Evolutionary conservation across 441 rosid genomes (phyloP), one percentile per base, ranked within the genome.

Genomic region (Euphorbia celastroides): DNA sequence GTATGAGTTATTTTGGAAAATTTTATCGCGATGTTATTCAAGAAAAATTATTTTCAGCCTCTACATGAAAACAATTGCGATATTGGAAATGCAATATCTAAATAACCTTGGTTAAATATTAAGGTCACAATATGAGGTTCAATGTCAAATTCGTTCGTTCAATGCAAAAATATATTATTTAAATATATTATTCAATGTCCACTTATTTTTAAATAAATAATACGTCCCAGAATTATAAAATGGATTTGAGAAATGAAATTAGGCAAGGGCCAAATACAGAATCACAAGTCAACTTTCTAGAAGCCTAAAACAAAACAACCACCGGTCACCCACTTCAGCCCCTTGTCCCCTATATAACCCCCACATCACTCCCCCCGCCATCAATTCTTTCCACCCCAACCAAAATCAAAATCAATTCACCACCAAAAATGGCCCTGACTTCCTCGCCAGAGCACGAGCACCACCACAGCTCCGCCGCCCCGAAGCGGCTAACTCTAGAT

Each of bases 401-500:
- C 28, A n/a, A 62, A 61, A 36, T n/a, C 4, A 1, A 56, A 30
- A 1, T 12, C 9, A 1, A 20, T 30, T 17, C 3, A 16, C 1
- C 10, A 16, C 25, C 58, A 72, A 72, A 71, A 67, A 76, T 79
- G 80, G 80, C 30, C 57, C 28, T 57, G 54, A 60, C 64, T 22
- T 65, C 88, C 27, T 50, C 70, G 0, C 23, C 44, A 1, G 20
- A 26, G 30, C 70, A 79, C 25, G 77, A 74, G 23, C 75, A 68
- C 52, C n/a, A n/a, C n/a, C n/a, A n/a, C n/a, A 73, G 11, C 50
- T 60, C 82, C 20, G 48, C 63, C 36, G 51, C 83, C 0, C 70
- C 72, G 17, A 81, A 78, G 75, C 84, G 80, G 34, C 60, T 81
- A n/a, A 70, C 69, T 14, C 8, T 38, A 25, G 66, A 64, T 60